A percentile compares a stretch with the other conserved stretches of the same genome.
These are phyloP conservation scores for Myrmaecium sp. DNA, from an alignment of 2,329 filamentous ascomycete genomes.

Conservation along the genomic window DNA sequence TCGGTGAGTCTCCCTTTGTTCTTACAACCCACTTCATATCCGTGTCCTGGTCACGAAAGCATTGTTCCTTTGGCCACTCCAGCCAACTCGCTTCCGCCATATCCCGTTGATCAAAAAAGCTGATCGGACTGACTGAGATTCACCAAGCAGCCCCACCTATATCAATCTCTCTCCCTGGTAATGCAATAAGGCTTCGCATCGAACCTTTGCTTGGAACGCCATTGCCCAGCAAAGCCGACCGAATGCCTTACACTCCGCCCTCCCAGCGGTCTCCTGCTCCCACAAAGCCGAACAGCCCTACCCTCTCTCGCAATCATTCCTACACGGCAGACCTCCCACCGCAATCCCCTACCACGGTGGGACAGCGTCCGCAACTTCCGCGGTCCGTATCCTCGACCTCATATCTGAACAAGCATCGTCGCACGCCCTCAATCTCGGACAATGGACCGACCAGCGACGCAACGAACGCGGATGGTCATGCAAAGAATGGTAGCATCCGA, in stretches of 20 bases:
- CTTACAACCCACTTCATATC: too few relatives aligned
- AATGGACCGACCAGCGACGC: constrained; percentile 14
- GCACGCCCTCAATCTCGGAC: constrained; percentile 33
- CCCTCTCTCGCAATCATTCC: constrained; percentile 32
- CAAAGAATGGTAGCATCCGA: constrained; percentile 45
- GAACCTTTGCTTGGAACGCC: too few relatives aligned
- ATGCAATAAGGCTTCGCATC: too few relatives aligned
- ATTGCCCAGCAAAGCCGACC: constrained; percentile 21
- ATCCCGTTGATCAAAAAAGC: constrained; percentile 2
- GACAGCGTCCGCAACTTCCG: constrained; percentile 31
- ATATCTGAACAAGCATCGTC: constrained; percentile 44
- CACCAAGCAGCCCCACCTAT: too few relatives aligned
- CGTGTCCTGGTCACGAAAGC: too few relatives aligned
- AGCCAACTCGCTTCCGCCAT: too few relatives aligned
- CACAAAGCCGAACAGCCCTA: constrained; percentile 35
- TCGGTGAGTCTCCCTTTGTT: too few relatives aligned
- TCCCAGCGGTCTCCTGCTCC: constrained; percentile 44
- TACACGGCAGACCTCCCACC: constrained; percentile 20
- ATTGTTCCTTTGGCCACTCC: too few relatives aligned
- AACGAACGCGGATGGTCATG: constrained; percentile 14
- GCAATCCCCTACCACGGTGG: constrained; percentile 15
- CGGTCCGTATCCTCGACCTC: constrained; percentile 41
- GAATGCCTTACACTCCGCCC: constrained; percentile 82
- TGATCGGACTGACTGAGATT: neutral
- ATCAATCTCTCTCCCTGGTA: too few relatives aligned